Conservation (phyloP, 2,329 filamentous ascomycete genomes). For the Colletotrichum eleusines region DNA sequence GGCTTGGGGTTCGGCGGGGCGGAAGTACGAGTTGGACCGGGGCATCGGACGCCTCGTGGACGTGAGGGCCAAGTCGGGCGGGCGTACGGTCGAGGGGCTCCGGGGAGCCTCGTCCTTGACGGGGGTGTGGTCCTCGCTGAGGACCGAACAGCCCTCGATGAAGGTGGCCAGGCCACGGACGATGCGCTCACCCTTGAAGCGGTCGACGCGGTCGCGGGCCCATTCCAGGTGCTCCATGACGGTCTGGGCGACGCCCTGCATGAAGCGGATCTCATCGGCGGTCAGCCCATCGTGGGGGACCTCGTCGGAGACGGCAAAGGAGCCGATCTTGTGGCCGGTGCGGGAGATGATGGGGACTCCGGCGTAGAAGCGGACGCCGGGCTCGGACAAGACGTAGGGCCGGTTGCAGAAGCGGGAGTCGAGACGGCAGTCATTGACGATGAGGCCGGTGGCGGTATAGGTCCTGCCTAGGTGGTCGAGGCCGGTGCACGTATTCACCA, state of each 20-base stretch:
- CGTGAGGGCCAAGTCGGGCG: constrained; percentile 30
- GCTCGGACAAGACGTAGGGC: constrained; percentile 49
- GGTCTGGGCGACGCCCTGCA: constrained; percentile 67
- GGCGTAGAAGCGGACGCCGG: constrained; percentile 53
- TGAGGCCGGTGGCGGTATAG: constrained; percentile 48
- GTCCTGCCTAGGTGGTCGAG: constrained; percentile 44
- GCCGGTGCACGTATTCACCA: constrained; percentile 46
- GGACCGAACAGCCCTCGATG: constrained; percentile 61
- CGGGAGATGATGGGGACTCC: constrained; percentile 70
- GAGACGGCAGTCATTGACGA: constrained; percentile 48
- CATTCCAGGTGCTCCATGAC: constrained; percentile 73
- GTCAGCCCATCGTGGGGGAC: constrained; percentile 64
- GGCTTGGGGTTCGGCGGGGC: neutral
- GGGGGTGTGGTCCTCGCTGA: constrained; percentile 15
- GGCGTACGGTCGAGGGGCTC: constrained; percentile 21
- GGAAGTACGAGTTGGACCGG: constrained; percentile 31
- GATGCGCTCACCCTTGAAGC: constrained; percentile 65
- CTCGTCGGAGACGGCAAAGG: constrained; percentile 70
- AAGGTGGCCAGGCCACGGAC: constrained; percentile 66
- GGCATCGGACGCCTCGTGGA: constrained; percentile 29
- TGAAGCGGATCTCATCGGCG: constrained; percentile 61
- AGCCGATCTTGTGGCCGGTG: constrained; percentile 67
- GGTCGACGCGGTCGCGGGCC: constrained; percentile 64
- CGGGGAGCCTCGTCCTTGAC: constrained; percentile 28
- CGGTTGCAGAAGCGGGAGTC: constrained; percentile 51